Percentiles rank a stretch among this genome's conserved stretches.
Conservation (phyloP, 163 green algal genomes). For the Coccomyxa subellipsoidea region DNA sequence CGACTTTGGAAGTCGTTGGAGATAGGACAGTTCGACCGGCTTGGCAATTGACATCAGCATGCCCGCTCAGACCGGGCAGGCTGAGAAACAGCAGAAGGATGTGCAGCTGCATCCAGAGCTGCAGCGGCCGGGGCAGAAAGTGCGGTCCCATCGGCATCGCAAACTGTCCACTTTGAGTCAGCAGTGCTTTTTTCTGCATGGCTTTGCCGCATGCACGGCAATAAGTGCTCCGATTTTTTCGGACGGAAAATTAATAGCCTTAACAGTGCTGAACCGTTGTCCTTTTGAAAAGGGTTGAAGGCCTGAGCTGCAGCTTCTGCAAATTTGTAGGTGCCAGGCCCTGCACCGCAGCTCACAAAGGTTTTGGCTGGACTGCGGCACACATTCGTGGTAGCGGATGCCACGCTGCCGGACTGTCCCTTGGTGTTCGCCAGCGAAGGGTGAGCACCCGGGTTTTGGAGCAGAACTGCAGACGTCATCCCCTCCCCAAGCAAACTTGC, state of each 20-base stretch:
- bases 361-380: conserved; percentile 81
- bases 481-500: too few species aligned
- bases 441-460: conserved; percentile 42
- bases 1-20: background rate
- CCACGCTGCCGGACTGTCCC: conserved; percentile 83
- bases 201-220: background rate
- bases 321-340: conserved; percentile 52
- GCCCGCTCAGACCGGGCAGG: background rate
- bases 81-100: background rate
- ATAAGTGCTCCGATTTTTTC: background rate
- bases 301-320: background rate
- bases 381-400: conserved; percentile 91
- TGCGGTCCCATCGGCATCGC: background rate
- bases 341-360: conserved; percentile 74
- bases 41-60: background rate
- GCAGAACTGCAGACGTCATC: background rate
- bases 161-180: background rate
- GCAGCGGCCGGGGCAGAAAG: conserved; percentile 1
- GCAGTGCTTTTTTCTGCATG: background rate
- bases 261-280: background rate
- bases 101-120: conserved; percentile 8
- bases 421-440: conserved; percentile 87
- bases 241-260: background rate
- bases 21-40: background rate
- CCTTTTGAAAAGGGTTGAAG: background rate